Evolutionary conservation across 1,139 yeast species (phyloP).

Genomic region (Pichia sp.): DNA sequence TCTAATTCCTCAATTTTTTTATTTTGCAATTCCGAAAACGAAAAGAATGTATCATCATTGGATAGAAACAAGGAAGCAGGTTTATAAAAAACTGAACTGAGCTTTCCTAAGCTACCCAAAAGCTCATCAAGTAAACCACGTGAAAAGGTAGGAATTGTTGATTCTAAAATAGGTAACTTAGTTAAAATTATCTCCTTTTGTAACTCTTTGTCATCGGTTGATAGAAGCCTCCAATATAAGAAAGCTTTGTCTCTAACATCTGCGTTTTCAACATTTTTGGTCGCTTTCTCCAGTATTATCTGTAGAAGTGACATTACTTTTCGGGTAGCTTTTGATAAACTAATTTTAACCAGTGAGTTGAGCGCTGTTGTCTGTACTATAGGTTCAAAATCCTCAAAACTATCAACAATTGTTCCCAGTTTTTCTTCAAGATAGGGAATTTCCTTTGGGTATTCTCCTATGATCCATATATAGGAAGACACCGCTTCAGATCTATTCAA

Average conservation of each 20-base stretch:
- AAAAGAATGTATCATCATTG: slow-evolving; percentile 18
- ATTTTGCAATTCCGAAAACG: slow-evolving; percentile 26
- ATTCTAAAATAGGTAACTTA: slow-evolving; percentile 61
- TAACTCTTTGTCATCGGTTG: slow-evolving; percentile 38
- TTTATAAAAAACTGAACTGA: slow-evolving; percentile 84
- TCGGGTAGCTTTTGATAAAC: slow-evolving; percentile 39
- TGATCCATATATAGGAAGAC: slow-evolving; percentile 77
- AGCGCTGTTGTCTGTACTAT: slow-evolving; percentile 69
- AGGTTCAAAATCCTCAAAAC: slow-evolving; percentile 67
- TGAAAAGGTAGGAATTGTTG: slow-evolving; percentile 66
- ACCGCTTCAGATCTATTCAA: slow-evolving; percentile 57
- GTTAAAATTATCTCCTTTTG: slow-evolving; percentile 49
- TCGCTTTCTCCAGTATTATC: slow-evolving; percentile 65
- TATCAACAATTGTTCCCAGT: slow-evolving; percentile 44
- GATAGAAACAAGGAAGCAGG: slow-evolving; percentile 68
- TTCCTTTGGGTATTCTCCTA: slow-evolving; percentile 81
- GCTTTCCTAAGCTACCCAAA: slow-evolving; percentile 69
- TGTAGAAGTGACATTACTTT: slow-evolving; percentile 52
- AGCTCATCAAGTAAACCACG: slow-evolving; percentile 62
- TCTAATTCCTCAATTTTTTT: slow-evolving; percentile 63
- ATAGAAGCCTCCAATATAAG: slow-evolving; percentile 83
- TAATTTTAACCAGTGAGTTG: slow-evolving; percentile 73
- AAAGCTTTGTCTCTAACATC: slow-evolving; percentile 94
- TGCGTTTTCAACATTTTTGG: slow-evolving; percentile 76
- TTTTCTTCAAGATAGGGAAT: slow-evolving; percentile 48